Evolutionary conservation across 306 rosid species (phyloP), one percentile per base, ranked within the genome.

Genomic region (Alnus glutinosa): DNA sequence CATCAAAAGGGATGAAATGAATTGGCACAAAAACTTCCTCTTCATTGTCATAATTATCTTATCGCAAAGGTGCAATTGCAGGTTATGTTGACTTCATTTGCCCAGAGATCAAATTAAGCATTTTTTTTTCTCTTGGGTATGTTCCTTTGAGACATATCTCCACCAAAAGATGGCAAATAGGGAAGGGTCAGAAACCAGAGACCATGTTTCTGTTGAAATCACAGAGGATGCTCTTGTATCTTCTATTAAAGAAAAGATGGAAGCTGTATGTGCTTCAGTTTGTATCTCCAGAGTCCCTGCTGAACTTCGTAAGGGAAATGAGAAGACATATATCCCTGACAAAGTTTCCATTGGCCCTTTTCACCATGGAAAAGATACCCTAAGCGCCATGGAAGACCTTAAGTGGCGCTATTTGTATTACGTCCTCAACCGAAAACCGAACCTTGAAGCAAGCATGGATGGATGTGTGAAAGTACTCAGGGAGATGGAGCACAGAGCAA

Each of bases 321-420:
- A 28, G 42, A 57, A 19, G 10, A 34, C 68, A 15, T 85, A 80
- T 30, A 59, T 51, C 15, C 92, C 92, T 0, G 57, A 57, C 36
- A 42, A 63, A 75, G 80, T 87, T 55, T 84, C 90, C 66, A 89
- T 89, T 57, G 95, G 95, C 9, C 95, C 91, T 70, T 49, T 85
- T 19, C 92, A 90, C 63, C 77, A 86, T 9, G 79, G 50, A 4
- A 73, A 44, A 0, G 8, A 5, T 7, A 47, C 15, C 4, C 83
- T 86, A 1, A 73, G 63, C 69, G 8, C 23, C 1, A 69, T 78
- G 72, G 89, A 85, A 74, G 73, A 78, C 5, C 79, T 64, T 3
- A 90, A 89, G 85, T 89, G 88, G 95, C 79, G 55, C 32, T 90
- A 89, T 80, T 32, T 85, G n/a, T 73, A 63, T 16, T 81, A 91